Evolutionary conservation across 129 eudicot species (phyloP).

Genomic region (Chrysanthemum seticuspe): DNA sequence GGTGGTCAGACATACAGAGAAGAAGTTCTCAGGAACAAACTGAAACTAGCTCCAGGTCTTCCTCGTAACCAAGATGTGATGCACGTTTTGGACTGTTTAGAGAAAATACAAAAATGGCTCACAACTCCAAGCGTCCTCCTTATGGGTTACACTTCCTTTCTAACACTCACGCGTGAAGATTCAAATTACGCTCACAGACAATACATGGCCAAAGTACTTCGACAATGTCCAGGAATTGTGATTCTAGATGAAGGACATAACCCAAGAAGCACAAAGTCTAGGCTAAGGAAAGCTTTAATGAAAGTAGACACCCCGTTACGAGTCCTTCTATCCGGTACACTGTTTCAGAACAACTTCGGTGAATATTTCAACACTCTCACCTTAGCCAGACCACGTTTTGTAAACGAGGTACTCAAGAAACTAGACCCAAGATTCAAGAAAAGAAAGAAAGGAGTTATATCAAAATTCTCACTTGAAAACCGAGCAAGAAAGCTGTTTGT

Average conservation of each 20-base stretch:
- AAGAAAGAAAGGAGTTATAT: conserved; percentile 48
- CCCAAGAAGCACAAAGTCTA: conserved; percentile 96
- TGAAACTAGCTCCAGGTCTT: conserved; percentile 60
- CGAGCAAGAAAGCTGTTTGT: conserved; percentile 85
- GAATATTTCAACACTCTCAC: conserved; percentile 94
- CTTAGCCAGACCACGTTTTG: conserved; percentile 83
- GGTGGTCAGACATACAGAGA: conserved; percentile 97
- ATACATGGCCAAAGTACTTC: conserved; percentile 81
- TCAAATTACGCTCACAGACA: conserved; percentile 86
- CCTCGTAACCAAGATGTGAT: conserved; percentile 88
- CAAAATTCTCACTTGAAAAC: conserved; percentile 77
- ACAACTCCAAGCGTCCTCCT: conserved; percentile 90
- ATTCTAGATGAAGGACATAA: conserved; percentile 98
- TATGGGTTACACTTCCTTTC: conserved; percentile 97
- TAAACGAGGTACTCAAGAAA: conserved; percentile 67
- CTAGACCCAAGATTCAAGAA: conserved; percentile 77
- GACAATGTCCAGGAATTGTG: conserved; percentile 87
- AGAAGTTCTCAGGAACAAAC: conserved; percentile 63
- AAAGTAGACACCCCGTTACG: conserved; percentile 76
- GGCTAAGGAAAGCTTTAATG: conserved; percentile 89
- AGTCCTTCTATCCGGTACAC: conserved; percentile 81
- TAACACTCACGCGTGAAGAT: conserved; percentile 86
- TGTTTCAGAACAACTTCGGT: conserved; percentile 94
- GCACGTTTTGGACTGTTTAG: conserved; percentile 95
- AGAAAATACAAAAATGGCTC: conserved; percentile 90